Conservation (phyloP, 345 rosid genomes). For the Capsella bursapastoris region DNA sequence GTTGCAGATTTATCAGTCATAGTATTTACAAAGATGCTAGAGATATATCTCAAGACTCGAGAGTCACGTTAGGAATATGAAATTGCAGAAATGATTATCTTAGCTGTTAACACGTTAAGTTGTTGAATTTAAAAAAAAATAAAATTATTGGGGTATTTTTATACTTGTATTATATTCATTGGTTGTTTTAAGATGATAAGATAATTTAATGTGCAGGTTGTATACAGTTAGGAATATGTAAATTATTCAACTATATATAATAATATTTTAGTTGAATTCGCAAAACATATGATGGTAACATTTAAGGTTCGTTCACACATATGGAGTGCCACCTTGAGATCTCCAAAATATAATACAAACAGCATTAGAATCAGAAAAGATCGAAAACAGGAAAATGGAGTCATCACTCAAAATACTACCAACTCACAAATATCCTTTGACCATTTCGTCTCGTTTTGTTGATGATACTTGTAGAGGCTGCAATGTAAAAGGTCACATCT, state of each 20-base stretch:
- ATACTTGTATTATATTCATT: not conserved
- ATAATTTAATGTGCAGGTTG: not conserved
- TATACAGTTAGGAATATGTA: not conserved
- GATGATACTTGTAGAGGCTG: not conserved
- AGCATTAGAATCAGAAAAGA: not conserved
- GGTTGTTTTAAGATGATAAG: not conserved
- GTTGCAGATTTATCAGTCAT: not conserved
- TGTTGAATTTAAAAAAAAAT: not conserved
- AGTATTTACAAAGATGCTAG: not conserved
- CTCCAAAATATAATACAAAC: not conserved
- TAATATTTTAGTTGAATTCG: not conserved
- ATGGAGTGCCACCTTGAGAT: not conserved
- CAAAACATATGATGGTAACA: no score
- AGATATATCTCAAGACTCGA: not conserved
- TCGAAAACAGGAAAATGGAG: slow-evolving; percentile 10
- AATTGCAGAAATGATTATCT: not conserved
- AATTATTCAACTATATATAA: not conserved
- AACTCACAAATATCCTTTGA: not conserved
- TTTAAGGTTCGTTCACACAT: no score
- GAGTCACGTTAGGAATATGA: not conserved
- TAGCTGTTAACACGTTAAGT: slow-evolving; percentile 4
- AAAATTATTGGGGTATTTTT: not conserved
- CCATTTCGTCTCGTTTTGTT: slow-evolving; percentile 7
- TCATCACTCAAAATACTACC: not conserved
- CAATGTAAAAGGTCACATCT: not conserved